Evolutionary conservation across 73 alveolate genomes (phyloP).

Genomic region (Urostyla sp.): DNA sequence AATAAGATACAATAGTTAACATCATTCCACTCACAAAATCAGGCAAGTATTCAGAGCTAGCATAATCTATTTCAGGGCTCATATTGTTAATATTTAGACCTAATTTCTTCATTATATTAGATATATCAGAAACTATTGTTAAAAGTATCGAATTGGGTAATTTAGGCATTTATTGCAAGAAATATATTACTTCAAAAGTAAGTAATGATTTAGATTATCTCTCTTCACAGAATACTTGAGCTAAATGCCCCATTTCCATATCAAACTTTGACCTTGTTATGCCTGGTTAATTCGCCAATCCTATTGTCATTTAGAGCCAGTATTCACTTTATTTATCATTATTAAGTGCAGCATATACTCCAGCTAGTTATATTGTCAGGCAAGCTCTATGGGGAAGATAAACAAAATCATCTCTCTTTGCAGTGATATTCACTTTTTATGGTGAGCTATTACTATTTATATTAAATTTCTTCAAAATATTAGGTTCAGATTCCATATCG

Average conservation of each 20-base stretch:
- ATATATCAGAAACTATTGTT: conserved; percentile 20
- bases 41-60: conserved; percentile 20
- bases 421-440: not conserved
- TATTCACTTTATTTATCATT: conserved; percentile 16
- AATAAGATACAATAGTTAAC: conserved; percentile 57
- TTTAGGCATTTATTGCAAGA: conserved; percentile 68
- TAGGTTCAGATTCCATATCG: conserved; percentile 47
- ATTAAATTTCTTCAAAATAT: not conserved
- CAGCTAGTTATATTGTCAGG: conserved; percentile 68
- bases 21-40: conserved; percentile 64
- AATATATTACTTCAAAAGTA: conserved; percentile 70
- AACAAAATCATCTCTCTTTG: conserved; percentile 61
- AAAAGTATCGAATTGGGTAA: conserved; percentile 54
- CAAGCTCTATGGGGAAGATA: conserved; percentile 74
- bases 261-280: conserved; percentile 66
- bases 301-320: conserved; percentile 57
- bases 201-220: conserved; percentile 38
- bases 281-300: conserved; percentile 52
- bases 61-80: not conserved
- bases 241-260: conserved; percentile 70
- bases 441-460: not conserved
- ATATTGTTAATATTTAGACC: conserved; percentile 30
- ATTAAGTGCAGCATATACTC: conserved; percentile 61
- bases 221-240: conserved; percentile 42
- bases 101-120: conserved; percentile 1